Evolutionary conservation across 2,329 filamentous ascomycete species (phyloP).

Genomic region (Aspergillus quadricinctus): DNA sequence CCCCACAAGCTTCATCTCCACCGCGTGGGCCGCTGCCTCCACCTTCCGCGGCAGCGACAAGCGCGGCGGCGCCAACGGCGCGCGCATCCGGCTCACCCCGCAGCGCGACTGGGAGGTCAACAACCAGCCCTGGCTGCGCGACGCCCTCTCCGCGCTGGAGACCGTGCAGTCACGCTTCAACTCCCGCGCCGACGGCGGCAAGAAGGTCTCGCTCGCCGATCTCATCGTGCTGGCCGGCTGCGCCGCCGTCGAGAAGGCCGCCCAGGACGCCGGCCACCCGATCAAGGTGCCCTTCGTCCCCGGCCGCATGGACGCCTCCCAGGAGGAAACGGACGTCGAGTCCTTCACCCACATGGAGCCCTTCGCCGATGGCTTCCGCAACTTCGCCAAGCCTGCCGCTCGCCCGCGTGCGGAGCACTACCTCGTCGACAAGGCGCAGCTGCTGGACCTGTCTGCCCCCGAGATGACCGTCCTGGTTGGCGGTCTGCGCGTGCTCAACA

Average conservation of each 20-base stretch:
- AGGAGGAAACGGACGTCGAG: conserved; percentile 66
- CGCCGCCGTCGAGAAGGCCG: conserved; percentile 69
- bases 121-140: conserved; percentile 62
- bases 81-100: conserved; percentile 68
- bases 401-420: conserved; percentile 64
- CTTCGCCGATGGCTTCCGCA: conserved; percentile 71
- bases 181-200: conserved; percentile 48
- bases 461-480: conserved; percentile 69
- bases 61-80: conserved; percentile 77
- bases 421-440: conserved; percentile 67
- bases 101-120: conserved; percentile 71
- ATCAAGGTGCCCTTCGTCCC: conserved; percentile 66
- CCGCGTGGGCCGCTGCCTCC: conserved; percentile 66
- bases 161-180: conserved; percentile 65
- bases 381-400: conserved; percentile 62
- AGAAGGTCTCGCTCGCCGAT: conserved; percentile 75
- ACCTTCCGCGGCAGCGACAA: conserved; percentile 74
- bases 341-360: conserved; percentile 66
- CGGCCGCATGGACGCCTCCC: conserved; percentile 66
- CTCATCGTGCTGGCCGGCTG: conserved; percentile 70
- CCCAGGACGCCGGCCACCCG: conserved; percentile 35
- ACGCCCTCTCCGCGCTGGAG: conserved; percentile 61
- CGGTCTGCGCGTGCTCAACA: conserved; percentile 64
- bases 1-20: conserved; percentile 58
- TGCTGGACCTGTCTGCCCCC: conserved; percentile 65